Evolutionary conservation across 2,329 filamentous ascomycete genomes (phyloP).

Genomic region (Sporothrix phasma): DNA sequence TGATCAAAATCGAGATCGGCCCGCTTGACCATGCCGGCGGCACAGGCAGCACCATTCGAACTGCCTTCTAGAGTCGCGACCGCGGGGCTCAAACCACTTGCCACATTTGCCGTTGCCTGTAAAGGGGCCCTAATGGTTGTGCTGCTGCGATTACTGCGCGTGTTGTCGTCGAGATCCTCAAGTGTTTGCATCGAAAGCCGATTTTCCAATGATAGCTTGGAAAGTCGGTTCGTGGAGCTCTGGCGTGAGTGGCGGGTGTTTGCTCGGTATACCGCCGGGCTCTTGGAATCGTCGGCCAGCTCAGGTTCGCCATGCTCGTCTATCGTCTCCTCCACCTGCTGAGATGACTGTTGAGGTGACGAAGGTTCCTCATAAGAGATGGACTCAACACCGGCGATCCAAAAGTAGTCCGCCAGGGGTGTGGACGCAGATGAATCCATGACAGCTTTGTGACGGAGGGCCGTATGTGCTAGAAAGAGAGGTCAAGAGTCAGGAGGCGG

Average conservation of each 20-base stretch:
- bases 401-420: constrained; percentile 65
- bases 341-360: constrained; percentile 25
- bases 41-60: constrained; percentile 21
- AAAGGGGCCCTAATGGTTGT: constrained; percentile 44
- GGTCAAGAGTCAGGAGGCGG: neutral
- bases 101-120: constrained; percentile 7
- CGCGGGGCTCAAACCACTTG: neutral
- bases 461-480: constrained; percentile 13
- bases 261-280: constrained; percentile 16
- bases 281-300: constrained; percentile 27
- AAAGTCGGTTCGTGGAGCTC: constrained; percentile 49
- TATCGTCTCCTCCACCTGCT: constrained; percentile 48
- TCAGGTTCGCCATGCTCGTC: constrained; percentile 52
- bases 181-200: constrained; percentile 43
- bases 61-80: neutral
- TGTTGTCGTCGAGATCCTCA: constrained; percentile 49
- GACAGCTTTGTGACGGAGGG: constrained; percentile 26
- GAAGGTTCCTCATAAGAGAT: constrained; percentile 52
- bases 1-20: constrained; percentile 85
- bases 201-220: constrained; percentile 37
- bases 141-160: constrained; percentile 55
- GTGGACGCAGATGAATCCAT: constrained; percentile 50
- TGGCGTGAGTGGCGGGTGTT: constrained; percentile 50
- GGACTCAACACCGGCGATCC: constrained; percentile 62
- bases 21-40: constrained; percentile 26